These are phyloP conservation scores for Echites panduratus DNA, from an alignment of 257 asterid genomes.

Conservation along the genomic window DNA sequence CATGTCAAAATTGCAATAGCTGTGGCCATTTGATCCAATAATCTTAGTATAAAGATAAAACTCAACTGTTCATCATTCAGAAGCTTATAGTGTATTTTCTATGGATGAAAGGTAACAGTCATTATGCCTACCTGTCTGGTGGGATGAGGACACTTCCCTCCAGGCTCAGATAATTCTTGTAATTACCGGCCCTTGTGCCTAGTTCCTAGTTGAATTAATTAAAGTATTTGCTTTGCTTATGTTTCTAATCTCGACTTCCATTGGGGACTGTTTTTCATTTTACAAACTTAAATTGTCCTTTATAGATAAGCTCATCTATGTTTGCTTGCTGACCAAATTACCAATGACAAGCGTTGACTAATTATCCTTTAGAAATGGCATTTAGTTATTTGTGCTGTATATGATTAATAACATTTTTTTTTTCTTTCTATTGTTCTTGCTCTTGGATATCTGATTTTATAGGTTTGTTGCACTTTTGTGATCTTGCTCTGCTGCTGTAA, in stretches of 20 bases:
- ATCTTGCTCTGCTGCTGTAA: conserved; percentile 19
- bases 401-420: not conserved
- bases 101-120: not conserved
- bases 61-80: not conserved
- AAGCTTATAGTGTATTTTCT: not conserved
- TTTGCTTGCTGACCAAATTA: not conserved
- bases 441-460: conserved; percentile 16
- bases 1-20: not conserved
- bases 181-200: not conserved
- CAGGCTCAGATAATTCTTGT: not conserved
- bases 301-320: not conserved
- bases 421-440: conserved; percentile 16
- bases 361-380: not conserved
- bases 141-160: not conserved
- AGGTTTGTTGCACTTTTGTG: conserved; percentile 20
- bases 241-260: not conserved
- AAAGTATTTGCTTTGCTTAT: not conserved
- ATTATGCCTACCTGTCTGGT: not conserved
- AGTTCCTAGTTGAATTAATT: not conserved
- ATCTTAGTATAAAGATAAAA: not conserved
- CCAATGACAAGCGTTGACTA: not conserved
- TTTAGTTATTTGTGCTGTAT: not conserved
- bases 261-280: not conserved
- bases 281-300: not conserved
- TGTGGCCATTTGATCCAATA: not conserved